Conservation (phyloP, 208 protist species). For the Strigomonas culicis region DNA sequence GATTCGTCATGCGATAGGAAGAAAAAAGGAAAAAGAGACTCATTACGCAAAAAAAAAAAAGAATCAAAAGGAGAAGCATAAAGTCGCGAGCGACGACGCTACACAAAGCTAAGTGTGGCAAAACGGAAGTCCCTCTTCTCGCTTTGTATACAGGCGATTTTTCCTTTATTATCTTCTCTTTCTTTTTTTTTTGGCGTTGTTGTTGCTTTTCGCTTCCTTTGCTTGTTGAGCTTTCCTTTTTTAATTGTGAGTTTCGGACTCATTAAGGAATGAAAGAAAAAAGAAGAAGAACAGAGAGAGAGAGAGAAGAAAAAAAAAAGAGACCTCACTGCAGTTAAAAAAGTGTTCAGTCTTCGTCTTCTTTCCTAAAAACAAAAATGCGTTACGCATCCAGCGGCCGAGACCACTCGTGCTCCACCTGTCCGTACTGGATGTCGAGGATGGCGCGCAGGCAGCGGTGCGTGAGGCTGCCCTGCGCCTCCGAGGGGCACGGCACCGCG, state of each 20-base stretch:
- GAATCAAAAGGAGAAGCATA: background rate
- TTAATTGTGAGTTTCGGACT: background rate
- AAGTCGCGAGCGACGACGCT: background rate
- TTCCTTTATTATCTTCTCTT: slow-evolving; percentile 14
- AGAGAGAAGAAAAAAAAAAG: slow-evolving; percentile 19
- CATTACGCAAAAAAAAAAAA: no score
- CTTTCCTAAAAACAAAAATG: background rate
- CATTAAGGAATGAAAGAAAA: slow-evolving; percentile 8
- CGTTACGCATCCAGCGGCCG: background rate
- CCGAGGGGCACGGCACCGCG: slow-evolving; percentile 38
- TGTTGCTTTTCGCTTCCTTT: background rate
- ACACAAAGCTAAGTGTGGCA: no score
- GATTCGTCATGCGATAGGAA: slow-evolving; percentile 14
- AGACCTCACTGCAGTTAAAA: background rate
- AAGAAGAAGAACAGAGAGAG: slow-evolving; percentile 14
- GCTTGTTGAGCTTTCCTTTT: background rate
- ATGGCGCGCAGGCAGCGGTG: slow-evolving; percentile 52
- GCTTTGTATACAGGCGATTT: no score
- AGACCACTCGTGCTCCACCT: slow-evolving; percentile 58
- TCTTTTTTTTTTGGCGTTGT: slow-evolving; percentile 7
- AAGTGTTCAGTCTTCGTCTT: no score
- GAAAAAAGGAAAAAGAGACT: no score
- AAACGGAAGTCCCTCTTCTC: no score
- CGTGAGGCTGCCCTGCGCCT: slow-evolving; percentile 35
- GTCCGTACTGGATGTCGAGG: slow-evolving; percentile 68